Evolutionary conservation across 2,329 filamentous ascomycete species (phyloP), one percentile per base, ranked within the genome.

Genomic region (Hypoxylon sp.): DNA sequence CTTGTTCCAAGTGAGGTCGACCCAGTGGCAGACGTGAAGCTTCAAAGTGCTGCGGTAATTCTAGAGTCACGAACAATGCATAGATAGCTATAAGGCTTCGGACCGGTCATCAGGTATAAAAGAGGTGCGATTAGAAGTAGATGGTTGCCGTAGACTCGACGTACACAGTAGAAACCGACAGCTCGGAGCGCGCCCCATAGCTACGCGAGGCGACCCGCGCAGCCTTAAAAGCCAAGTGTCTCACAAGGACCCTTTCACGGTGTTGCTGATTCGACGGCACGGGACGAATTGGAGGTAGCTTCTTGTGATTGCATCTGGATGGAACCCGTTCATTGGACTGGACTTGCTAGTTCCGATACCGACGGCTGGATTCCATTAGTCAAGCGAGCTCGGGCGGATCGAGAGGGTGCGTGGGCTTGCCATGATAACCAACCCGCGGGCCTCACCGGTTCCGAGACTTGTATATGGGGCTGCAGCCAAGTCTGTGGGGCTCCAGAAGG

Each of bases 391-490:
- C 32, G 16, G 45, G 51, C 38, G 38, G 40, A 46, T 55, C 30
- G 22, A 53, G 26, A 16, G 28, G 28, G 8, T 26, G 64, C 36
- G 61, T 63, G 58, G 58, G 59, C 26, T n/a, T n/a, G 28, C 42
- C 50, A 18, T 57, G 55, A 62, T 61, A 68, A 32, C 46, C 64
- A 45, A 46, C 22, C 45, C 42, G 38, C 50, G 55, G 40, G 24
- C 24, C n/a, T 44, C 46, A 50, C 55, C 54, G 54, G 45, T 50
- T 32, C 44, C 53, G 49, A 60, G 46, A 44, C 33, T 18, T 44
- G 56, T 68, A 51, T 63, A 66, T 61, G 55, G 36, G 11, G 28
- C 46, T 68, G 63, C 63, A 68, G 59, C 59, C 56, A 68, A 68
- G 66, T 53, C 48, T 68, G 65, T 68, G 18, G 42, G 65, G 56